Percentiles rank a stretch among this genome's conserved stretches.
phyloP scores from a whole-genome alignment of 2,329 filamentous ascomycete species.

The Alternaria brassicae region DNA sequence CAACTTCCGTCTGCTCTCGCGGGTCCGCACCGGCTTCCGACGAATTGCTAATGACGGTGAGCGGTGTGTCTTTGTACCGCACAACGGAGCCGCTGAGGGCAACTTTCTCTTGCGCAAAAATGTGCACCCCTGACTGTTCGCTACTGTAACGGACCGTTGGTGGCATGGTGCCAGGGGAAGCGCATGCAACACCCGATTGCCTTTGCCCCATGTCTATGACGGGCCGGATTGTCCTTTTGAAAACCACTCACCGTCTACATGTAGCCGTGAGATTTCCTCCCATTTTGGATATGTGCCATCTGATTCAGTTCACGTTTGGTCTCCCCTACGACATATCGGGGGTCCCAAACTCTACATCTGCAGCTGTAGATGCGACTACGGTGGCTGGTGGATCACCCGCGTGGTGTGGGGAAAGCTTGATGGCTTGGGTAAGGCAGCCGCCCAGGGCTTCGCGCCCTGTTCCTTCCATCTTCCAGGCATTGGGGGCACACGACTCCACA shows the following conservation, averaged over 20 bases:
- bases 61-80: conserved; percentile 13
- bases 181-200: conserved; percentile 3
- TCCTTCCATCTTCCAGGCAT: conserved; percentile 13
- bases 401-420: conserved; percentile 44
- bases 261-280: not conserved
- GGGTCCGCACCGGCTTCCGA: conserved; percentile 16
- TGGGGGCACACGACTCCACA: conserved; percentile 18
- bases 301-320: not conserved
- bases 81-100: conserved; percentile 6
- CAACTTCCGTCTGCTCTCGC: conserved; percentile 10
- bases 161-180: conserved; percentile 6
- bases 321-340: not conserved
- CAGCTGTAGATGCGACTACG: conserved; percentile 12
- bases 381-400: conserved; percentile 15
- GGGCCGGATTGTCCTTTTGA: conserved; percentile 1
- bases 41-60: conserved; percentile 8
- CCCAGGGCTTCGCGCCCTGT: conserved; percentile 5
- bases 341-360: conserved; percentile 2
- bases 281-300: not conserved
- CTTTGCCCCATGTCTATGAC: conserved; percentile 9
- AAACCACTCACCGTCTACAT: not conserved
- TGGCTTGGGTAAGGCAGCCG: conserved; percentile 19
- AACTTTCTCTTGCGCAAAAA: conserved; percentile 12
- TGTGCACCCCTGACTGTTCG: conserved; percentile 7
- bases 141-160: conserved; percentile 19